Base-by-base conservation (phyloP, 2,329 filamentous ascomycete genomes). In the Hymenoscyphus linearis region DNA sequence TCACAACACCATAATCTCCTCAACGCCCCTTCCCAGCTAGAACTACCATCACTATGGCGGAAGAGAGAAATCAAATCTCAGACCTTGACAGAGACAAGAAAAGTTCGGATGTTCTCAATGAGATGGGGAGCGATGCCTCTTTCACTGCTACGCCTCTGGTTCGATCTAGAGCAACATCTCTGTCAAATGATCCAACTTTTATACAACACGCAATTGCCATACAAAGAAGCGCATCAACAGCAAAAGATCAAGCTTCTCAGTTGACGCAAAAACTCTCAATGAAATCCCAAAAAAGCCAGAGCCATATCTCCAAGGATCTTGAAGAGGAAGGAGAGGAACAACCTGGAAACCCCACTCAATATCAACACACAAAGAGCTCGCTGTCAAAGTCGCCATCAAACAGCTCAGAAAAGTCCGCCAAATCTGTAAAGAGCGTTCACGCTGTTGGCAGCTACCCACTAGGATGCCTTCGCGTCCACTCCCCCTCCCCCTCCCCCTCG, bases 401-500 rank as follows among this genome's bases (percentile, higher is more conserved):
- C n/a, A 31, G 27, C 26, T 53, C 52, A 9, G 52, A 53, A 53
- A 53, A 31, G 25, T 72, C 73, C 12, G 60, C 63, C 16, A 73
- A 73, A 53, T 75, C 74, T 3, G 71, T 73, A 4, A 65, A 66
- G 9, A 71, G 69, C 12, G 68, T 76, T 16, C 64, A 69, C 35
- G 68, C 72, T 4, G 72, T 73, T 56, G 75, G 74, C 26, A 70
- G 64, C 16, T 68, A 69, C 55, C 78, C 79, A 13, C 66, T 78
- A 34, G 80, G 80, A 5, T 75, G 71, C 13, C 74, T 82, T 25
- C 75, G 74, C 18, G 70, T 81, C 53, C 73, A 72, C 65, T 71
- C 67, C 55, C 44, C 44, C 22, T 31, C 31, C 6, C 10, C 31
- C 31, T 31, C 31, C 6, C 60, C 68, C 52, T 66, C 70, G 12